These are phyloP conservation scores for Scenedesmus sp. DNA, from an alignment of 163 green algal species.

Conservation along the genomic window DNA sequence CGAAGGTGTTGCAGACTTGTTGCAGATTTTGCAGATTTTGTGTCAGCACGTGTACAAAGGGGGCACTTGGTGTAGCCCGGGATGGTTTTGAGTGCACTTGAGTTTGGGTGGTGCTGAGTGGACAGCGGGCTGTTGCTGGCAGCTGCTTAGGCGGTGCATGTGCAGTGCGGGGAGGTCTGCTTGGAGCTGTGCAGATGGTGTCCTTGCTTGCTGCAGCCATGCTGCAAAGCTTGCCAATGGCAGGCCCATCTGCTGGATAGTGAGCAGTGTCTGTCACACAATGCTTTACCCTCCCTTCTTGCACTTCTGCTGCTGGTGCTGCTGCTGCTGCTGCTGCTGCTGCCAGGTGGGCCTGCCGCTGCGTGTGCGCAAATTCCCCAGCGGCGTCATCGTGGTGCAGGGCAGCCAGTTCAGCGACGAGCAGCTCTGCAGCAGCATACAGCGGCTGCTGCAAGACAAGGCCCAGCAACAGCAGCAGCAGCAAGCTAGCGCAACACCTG, in stretches of 20 bases:
- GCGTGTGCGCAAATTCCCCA: conserved; percentile 68
- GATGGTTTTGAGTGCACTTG: too few species aligned
- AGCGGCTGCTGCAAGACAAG: conserved; percentile 50
- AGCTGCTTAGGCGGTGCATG: not conserved
- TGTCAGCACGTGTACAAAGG: not conserved
- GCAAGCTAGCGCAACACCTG: not conserved
- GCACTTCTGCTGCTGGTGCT: not conserved
- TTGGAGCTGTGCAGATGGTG: not conserved
- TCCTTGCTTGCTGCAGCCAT: not conserved
- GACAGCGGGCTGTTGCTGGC: too few species aligned
- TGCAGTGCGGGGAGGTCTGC: not conserved
- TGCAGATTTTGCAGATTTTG: not conserved
- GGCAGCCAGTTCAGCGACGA: conserved; percentile 65
- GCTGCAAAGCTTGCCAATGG: not conserved
- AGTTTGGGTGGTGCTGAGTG: too few species aligned
- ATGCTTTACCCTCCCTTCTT: not conserved
- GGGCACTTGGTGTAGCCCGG: not conserved
- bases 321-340: conserved; percentile 27
- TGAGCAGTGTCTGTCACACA: not conserved
- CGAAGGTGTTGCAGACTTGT: too few species aligned
- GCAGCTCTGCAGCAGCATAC: conserved; percentile 59
- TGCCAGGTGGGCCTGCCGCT: conserved; percentile 60
- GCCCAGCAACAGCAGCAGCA: not conserved
- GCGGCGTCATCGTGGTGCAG: conserved; percentile 78
- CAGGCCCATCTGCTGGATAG: not conserved